Evolutionary conservation across 108 stramenopile genomes (phyloP), one percentile per base, ranked within the genome.

Genomic region (Nannochloropsis salina): DNA sequence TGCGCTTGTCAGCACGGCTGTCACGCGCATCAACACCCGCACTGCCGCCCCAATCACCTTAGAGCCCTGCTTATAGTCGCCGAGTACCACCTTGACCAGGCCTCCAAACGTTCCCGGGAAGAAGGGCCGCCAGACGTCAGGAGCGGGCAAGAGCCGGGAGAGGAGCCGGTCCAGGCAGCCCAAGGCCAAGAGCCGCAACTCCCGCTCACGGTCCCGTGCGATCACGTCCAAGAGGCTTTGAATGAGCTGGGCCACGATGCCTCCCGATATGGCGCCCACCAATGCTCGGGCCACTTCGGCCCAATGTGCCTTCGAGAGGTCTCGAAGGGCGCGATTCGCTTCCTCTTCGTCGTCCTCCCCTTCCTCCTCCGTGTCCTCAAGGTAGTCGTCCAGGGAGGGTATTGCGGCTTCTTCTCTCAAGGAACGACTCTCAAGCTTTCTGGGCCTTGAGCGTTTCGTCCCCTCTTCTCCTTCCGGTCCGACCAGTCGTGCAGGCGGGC

Each of bases 401-500:
- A 74, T 74, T 2, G 61, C 61, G 20, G 61, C 20, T 8, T 74
- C 61, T n/a, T 74, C 61, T n/a, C 61, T 74, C 20, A n/a, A 15
- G 6, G 20, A n/a, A 31, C 31, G 31, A 31, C 31, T 31, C 31
- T 31, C 31, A 15, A n/a, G 4, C 61, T 74, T 74, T n/a, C n/a
- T 2, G 4, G 15, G 15, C 8, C 4, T 74, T 2, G 15, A n/a
- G 4, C n/a, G 15, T 0, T 3, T 6, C 8, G 3, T 8, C 61
- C 61, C 61, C n/a, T n/a, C 61, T 74, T 74, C 61, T 74, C 61
- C 61, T 74, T 74, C 61, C n/a, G 20, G 4, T 74, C 61, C 61
- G 6, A n/a, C 1, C 6, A 15, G 3, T 15, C 8, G 61, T n/a
- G 2, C 20, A 74, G 61, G 61, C 61, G 61, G n/a, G 61, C 61